Base-by-base conservation (phyloP, 202 grass and related monocot genomes). In the Brachypodium distachyon region DNA sequence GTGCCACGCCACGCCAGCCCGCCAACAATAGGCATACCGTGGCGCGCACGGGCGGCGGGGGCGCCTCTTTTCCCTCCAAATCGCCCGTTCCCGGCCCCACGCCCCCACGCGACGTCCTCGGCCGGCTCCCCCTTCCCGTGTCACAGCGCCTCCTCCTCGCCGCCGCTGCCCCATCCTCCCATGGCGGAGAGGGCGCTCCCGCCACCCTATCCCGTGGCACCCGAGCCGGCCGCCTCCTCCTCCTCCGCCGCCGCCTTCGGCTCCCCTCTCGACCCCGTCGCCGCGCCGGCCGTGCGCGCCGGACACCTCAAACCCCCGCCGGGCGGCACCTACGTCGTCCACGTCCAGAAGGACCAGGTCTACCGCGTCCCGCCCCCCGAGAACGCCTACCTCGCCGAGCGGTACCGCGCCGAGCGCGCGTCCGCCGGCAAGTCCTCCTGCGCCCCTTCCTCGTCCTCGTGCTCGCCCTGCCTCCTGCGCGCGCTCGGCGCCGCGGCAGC, bases 261-360 rank as follows among this genome's bases (percentile, higher is more conserved):
- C 47, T 85, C 74, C 28, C 77, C 82, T 4, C 56, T 82, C 50
- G 44, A 72, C n/a, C 70, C 72, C 57, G 26, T 23, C 17, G 28
- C 61, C 17, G 40, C 67, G 33, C 72, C 53, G n/a, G n/a, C n/a
- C n/a, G n/a, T n/a, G n/a, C 1, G 46, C 49, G 3, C 66, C 31
- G 5, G 63, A n/a, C 50, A 12, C 1, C 69, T 2, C 4, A 19
- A 22, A 23, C 21, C 43, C 19, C 61, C 63, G 39, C 63, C 63
- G 63, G 22, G 13, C 33, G 69, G 87, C 55, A 98, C 89, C 22
- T 98, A 98, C 87, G 73, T 98, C 34, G 87, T 99, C 67, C 81
- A 92, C 38, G 85, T 95, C 40, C 89, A 88, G 7, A 98, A 95
- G 83, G 96, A 98, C 14, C 96, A 98, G 80, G 89, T 95, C 69